A percentile compares a stretch with the other conserved stretches of the same genome.
Evolutionary conservation across 139 green algal species (phyloP).

Genomic region (Asterochloris erici): DNA sequence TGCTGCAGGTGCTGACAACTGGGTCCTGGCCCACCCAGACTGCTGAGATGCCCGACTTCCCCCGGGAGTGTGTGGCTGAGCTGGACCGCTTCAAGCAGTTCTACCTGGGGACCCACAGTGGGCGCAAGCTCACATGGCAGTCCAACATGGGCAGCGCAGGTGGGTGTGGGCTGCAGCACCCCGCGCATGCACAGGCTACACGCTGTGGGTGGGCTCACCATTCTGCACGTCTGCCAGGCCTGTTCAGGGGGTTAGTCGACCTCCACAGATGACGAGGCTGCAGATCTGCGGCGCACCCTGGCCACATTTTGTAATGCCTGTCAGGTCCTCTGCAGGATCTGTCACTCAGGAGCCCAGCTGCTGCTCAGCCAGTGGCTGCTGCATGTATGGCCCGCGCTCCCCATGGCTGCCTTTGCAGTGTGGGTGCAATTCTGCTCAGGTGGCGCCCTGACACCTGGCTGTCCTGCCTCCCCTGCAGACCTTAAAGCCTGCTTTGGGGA

Average conservation of each 20-base stretch:
- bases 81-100: constrained; percentile 79
- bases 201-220: no score
- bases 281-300: no score
- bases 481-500: constrained; percentile 52
- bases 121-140: constrained; percentile 94
- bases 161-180: background rate
- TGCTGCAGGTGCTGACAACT: constrained; percentile 87
- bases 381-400: no score
- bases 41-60: constrained; percentile 73
- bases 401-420: no score
- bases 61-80: constrained; percentile 70
- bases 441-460: no score
- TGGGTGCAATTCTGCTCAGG: no score
- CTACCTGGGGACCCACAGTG: constrained; percentile 76
- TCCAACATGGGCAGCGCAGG: constrained; percentile 88
- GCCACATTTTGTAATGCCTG: no score
- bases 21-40: constrained; percentile 88
- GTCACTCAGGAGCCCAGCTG: no score
- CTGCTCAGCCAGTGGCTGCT: no score
- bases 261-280: no score
- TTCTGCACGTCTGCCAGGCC: no score
- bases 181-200: background rate
- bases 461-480: constrained; percentile 49
- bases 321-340: no score
- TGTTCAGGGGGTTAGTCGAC: background rate